Evolutionary conservation across 805 yeast species (phyloP).

Genomic region (Trichomonascus vanleenenianus): DNA sequence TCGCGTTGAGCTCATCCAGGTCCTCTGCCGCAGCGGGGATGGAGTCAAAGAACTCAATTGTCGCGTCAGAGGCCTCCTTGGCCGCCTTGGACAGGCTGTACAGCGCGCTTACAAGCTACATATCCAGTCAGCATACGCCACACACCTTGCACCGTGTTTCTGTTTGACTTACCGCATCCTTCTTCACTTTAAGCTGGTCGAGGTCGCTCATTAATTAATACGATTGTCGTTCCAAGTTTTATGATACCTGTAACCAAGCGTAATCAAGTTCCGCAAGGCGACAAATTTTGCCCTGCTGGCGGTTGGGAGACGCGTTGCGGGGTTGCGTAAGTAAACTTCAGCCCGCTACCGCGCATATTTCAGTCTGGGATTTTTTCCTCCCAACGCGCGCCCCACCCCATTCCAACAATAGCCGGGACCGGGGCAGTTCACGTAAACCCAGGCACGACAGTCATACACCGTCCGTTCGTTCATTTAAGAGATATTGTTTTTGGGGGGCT

Average conservation of each 20-base stretch:
- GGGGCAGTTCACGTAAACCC: too few relatives aligned
- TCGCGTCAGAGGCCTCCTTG: slow-evolving; percentile 71
- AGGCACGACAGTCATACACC: too few relatives aligned
- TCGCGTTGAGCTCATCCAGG: slow-evolving; percentile 13
- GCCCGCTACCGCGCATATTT: not conserved
- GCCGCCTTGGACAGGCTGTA: slow-evolving; percentile 84
- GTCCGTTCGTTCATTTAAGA: too few relatives aligned
- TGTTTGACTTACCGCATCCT: slow-evolving; percentile 33
- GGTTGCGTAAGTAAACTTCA: not conserved
- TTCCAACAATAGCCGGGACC: too few relatives aligned
- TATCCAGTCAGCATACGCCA: not conserved
- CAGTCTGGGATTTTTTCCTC: too few relatives aligned
- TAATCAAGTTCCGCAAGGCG: not conserved
- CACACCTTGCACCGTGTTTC: not conserved
- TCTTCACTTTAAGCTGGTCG: slow-evolving; percentile 23
- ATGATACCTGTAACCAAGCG: not conserved
- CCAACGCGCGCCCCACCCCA: too few relatives aligned
- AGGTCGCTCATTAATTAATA: not conserved
- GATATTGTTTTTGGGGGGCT: too few relatives aligned
- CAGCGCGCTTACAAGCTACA: slow-evolving; percentile 64
- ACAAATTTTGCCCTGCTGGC: too few relatives aligned
- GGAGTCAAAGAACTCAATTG: slow-evolving; percentile 65
- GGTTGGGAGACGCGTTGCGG: not conserved
- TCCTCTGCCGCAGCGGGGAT: slow-evolving; percentile 27
- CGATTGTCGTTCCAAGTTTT: too few relatives aligned